Conservation (phyloP, 2,329 filamentous ascomycete species). For the Aspergillus terreus region DNA sequence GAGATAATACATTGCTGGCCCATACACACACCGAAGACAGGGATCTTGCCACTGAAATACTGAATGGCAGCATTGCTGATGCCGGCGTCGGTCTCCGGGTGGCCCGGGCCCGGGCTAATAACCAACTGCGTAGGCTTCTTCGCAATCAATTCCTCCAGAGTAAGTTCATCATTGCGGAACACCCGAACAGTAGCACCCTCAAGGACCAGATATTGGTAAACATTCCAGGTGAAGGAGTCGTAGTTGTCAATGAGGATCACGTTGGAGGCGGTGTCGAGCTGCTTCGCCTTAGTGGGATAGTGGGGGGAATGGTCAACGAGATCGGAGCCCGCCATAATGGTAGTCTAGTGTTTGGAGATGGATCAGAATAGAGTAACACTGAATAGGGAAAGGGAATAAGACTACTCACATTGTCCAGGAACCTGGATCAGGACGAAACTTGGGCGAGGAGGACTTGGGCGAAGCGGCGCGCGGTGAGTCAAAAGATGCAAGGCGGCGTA, state of each 20-base stretch:
- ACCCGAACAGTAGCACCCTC: constrained; percentile 90
- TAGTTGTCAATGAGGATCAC: constrained; percentile 98
- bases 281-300: constrained; percentile 70
- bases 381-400: neutral
- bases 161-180: constrained; percentile 87
- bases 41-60: constrained; percentile 90
- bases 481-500: neutral
- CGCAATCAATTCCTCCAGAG: constrained; percentile 74
- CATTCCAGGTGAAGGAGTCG: constrained; percentile 99
- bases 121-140: constrained; percentile 90
- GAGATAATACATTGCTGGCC: constrained; percentile 98
- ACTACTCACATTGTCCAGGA: neutral
- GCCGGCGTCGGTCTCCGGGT: constrained; percentile 86
- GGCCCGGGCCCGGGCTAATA: constrained; percentile 90
- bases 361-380: neutral
- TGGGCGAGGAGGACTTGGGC: neutral
- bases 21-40: constrained; percentile 97
- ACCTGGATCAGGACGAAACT: neutral
- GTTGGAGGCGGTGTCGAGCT: constrained; percentile 77
- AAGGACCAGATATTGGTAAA: constrained; percentile 97
- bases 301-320: constrained; percentile 76
- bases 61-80: constrained; percentile 88
- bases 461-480: constrained; percentile 2
- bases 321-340: constrained; percentile 35
- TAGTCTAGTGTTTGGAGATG: constrained; percentile 12